phyloP scores from a whole-genome alignment of 148 eudicot genomes.

The Cornus suecica region DNA sequence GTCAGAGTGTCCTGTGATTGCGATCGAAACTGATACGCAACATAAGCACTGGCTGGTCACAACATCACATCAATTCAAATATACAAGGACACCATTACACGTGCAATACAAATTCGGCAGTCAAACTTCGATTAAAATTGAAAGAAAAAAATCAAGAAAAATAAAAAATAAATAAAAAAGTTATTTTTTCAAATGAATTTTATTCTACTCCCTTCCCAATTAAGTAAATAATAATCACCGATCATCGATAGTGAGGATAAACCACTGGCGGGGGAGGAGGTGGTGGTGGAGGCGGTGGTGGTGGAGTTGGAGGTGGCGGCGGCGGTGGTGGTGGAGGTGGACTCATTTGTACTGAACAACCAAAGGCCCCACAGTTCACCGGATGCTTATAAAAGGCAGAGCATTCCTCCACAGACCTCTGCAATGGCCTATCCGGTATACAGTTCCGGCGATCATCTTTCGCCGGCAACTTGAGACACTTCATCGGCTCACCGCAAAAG shows the following conservation, averaged over 20 bases:
- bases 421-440: conserved; percentile 44
- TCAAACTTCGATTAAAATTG: not conserved
- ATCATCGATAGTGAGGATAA: conserved; percentile 2
- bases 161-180: too few relatives aligned
- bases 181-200: too few relatives aligned
- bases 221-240: not conserved
- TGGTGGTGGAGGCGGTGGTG: not conserved
- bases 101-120: not conserved
- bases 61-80: too few relatives aligned
- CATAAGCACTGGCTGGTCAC: too few relatives aligned
- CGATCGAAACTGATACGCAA: too few relatives aligned
- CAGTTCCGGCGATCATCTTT: conserved; percentile 54
- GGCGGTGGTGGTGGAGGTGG: conserved; percentile 23
- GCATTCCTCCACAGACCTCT: conserved; percentile 46
- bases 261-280: not conserved
- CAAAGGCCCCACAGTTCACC: conserved; percentile 37
- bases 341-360: conserved; percentile 22
- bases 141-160: not conserved
- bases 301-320: not conserved
- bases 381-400: conserved; percentile 37
- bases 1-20: too few relatives aligned
- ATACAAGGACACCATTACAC: too few relatives aligned
- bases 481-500: conserved; percentile 38
- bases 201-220: too few relatives aligned
- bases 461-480: conserved; percentile 37